phyloP scores from a whole-genome alignment of 768 basidiomycete species.

The Calocera viscosa region DNA sequence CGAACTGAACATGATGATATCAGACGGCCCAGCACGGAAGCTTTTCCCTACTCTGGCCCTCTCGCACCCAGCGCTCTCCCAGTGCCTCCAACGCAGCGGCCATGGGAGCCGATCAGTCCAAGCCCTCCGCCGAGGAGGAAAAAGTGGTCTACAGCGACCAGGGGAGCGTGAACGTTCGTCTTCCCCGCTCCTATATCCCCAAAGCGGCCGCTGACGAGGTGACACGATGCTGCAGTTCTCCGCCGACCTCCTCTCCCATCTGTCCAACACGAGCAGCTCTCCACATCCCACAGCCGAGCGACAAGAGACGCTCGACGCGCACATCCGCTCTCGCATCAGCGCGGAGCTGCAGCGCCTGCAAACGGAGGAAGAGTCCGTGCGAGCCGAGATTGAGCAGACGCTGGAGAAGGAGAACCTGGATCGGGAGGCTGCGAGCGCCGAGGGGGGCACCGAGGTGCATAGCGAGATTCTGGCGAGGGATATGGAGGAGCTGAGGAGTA shows the following conservation, averaged over 20 bases:
- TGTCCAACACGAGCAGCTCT: slow-evolving; percentile 50
- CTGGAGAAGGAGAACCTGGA: slow-evolving; percentile 83
- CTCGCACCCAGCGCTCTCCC: neutral
- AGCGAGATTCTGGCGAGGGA: slow-evolving; percentile 57
- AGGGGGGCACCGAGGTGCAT: slow-evolving; percentile 26
- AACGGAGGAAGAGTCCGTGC: slow-evolving; percentile 56
- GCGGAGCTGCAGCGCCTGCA: slow-evolving; percentile 53
- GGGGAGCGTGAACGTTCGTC: neutral
- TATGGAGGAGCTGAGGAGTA: slow-evolving; percentile 56
- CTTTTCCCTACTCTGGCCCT: neutral
- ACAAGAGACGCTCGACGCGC: slow-evolving; percentile 60
- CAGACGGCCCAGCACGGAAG: neutral
- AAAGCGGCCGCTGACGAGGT: neutral
- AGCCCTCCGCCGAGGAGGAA: neutral
- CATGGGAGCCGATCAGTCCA: slow-evolving; percentile 6
- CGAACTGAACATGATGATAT: neutral
- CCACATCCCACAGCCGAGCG: slow-evolving; percentile 51
- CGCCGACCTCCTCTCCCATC: slow-evolving; percentile 67
- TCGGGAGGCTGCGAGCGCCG: slow-evolving; percentile 41
- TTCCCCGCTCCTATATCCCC: neutral
- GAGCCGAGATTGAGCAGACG: slow-evolving; percentile 58
- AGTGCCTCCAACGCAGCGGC: neutral
- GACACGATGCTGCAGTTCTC: slow-evolving; percentile 59
- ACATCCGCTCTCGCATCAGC: slow-evolving; percentile 59
- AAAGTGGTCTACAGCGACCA: slow-evolving; percentile 6